Evolutionary conservation across 345 rosid species (phyloP).

Genomic region (Lepidium aucheri): DNA sequence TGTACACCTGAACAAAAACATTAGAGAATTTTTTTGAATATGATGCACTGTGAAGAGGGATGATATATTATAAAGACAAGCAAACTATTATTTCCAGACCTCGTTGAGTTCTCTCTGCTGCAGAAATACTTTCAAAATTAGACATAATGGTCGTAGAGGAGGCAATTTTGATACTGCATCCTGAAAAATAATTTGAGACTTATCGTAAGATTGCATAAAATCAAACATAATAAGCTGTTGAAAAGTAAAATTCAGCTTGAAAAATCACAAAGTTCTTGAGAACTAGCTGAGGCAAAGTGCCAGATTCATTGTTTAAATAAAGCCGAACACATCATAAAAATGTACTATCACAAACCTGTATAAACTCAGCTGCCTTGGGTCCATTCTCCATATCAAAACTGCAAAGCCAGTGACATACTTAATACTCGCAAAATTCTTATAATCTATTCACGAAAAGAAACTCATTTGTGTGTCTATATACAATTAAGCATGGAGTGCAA

Average conservation of each 20-base stretch:
- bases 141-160: conserved; percentile 68
- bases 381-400: conserved; percentile 91
- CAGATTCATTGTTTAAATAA: not conserved
- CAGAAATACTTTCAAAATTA: conserved; percentile 82
- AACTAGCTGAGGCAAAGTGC: not conserved
- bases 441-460: not conserved
- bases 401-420: conserved; percentile 20
- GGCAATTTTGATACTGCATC: conserved; percentile 67
- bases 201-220: not conserved
- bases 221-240: not conserved
- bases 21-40: conserved; percentile 3
- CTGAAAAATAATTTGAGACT: conserved; percentile 25
- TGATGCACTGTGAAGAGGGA: not conserved
- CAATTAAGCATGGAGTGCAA: not conserved
- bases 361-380: conserved; percentile 92
- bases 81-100: conserved; percentile 33
- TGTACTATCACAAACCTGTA: conserved; percentile 51
- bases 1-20: conserved; percentile 56
- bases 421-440: conserved; percentile 2
- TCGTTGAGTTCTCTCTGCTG: conserved; percentile 95
- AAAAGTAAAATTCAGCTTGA: not conserved
- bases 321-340: not conserved
- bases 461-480: not conserved
- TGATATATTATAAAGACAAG: not conserved
- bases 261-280: not conserved